phyloP scores from a whole-genome alignment of 768 basidiomycete genomes.

The Mycena amicta region DNA sequence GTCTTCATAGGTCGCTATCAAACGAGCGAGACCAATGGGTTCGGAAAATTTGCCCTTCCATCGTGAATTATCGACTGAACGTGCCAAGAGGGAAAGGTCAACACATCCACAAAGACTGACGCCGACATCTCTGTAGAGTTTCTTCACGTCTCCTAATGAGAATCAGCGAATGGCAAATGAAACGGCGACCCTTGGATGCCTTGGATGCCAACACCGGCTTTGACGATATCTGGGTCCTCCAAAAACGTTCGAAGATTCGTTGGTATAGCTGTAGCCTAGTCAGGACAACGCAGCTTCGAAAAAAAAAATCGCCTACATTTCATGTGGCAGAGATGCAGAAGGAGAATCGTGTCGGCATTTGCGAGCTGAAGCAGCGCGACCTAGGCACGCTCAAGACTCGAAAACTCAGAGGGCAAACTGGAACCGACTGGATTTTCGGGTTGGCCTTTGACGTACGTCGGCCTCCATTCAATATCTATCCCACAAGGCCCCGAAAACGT shows the following conservation, averaged over 20 bases:
- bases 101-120: slow-evolving; percentile 55
- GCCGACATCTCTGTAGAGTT: slow-evolving; percentile 56
- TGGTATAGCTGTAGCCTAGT: slow-evolving; percentile 61
- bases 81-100: slow-evolving; percentile 70
- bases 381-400: background rate
- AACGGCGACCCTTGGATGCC: slow-evolving; percentile 36
- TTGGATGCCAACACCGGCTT: slow-evolving; percentile 78
- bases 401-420: background rate
- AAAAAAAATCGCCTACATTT: slow-evolving; percentile 34
- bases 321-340: slow-evolving; percentile 72
- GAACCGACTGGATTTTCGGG: slow-evolving; percentile 54
- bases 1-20: slow-evolving; percentile 64
- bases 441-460: slow-evolving; percentile 53
- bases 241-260: slow-evolving; percentile 53
- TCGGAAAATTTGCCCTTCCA: slow-evolving; percentile 70
- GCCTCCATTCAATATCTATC: slow-evolving; percentile 84
- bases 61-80: slow-evolving; percentile 65
- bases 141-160: slow-evolving; percentile 63
- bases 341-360: slow-evolving; percentile 51
- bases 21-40: slow-evolving; percentile 46
- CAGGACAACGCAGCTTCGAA: too few species aligned
- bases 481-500: slow-evolving; percentile 48
- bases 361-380: slow-evolving; percentile 76
- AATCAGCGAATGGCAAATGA: background rate
- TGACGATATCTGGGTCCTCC: slow-evolving; percentile 53